phyloP scores from a whole-genome alignment of 257 asterid species.

The Scutellaria galericulata region DNA sequence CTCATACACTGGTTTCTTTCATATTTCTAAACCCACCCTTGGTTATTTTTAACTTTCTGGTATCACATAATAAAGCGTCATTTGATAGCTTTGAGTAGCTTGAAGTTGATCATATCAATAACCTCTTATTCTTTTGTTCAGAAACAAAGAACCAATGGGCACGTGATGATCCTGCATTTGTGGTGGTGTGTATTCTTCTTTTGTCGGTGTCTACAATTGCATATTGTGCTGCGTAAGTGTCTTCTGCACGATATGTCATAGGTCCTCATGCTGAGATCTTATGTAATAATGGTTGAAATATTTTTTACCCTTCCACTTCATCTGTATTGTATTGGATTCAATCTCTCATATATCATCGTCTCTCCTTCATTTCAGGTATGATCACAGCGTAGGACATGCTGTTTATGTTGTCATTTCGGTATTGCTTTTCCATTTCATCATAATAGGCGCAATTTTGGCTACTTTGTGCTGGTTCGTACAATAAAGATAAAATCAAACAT shows the following conservation, averaged over 20 bases:
- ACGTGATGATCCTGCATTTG: constrained; percentile 97
- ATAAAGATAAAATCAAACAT: not conserved
- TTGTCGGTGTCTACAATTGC: constrained; percentile 69
- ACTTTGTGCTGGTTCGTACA: constrained; percentile 76
- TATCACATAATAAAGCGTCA: not conserved
- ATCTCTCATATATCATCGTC: constrained; percentile 20
- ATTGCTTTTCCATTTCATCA: constrained; percentile 71
- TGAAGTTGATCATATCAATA: constrained; percentile 22
- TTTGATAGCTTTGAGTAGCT: constrained; percentile 19
- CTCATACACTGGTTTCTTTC: constrained; percentile 5
- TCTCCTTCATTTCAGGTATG: constrained; percentile 69
- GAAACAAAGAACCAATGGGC: constrained; percentile 99
- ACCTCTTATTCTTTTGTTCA: constrained; percentile 36
- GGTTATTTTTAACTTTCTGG: not conserved
- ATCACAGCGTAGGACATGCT: constrained; percentile 80
- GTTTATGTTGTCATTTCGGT: constrained; percentile 75
- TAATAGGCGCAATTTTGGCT: constrained; percentile 81
- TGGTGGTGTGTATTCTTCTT: constrained; percentile 81
- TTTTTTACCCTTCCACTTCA: not conserved
- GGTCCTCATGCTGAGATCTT: not conserved
- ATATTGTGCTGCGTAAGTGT: constrained; percentile 85
- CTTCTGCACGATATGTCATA: not conserved
- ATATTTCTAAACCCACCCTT: not conserved
- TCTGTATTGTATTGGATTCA: constrained; percentile 13
- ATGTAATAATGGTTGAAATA: not conserved